Evolutionary conservation across 2,329 filamentous ascomycete species (phyloP), one percentile per base, ranked within the genome.

Genomic region (Myriosclerotinia duriaeana): DNA sequence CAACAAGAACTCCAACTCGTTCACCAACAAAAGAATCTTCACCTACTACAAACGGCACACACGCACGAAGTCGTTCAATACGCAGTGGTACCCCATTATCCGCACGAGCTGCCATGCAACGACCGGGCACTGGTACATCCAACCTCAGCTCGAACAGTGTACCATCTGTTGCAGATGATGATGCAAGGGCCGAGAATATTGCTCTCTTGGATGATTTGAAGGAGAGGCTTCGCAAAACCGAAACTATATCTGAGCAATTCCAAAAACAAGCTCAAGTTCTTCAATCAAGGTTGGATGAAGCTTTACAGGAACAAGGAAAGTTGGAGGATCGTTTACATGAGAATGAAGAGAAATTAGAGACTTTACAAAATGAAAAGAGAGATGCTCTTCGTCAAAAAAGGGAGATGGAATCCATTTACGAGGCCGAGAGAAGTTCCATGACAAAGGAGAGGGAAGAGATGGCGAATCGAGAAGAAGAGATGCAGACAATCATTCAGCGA

Each of bases 361-460:
- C 85, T 9, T 82, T 98, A 64, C 87, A 88, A 75, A 93, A 91
- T 74, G 92, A 96, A 75, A 93, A 95, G 80, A 87, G 91, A 73
- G 93, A 98, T 72, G 84, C 89, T 65, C 86, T 89, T 40, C 87
- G 93, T 70, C 90, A 96, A 78, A 91, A 92, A 75, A 87, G 94
- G 70, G 95, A 99, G 77, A 88, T 97, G 80, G 93, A 97, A 78
- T 88, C 89, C 70, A 93, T 96, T 71, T 96, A 97, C 77, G 94
- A 98, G 78, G 88, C 90, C 54, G 95, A 99, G 79, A 87, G 92
- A 70, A 91, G 89, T 75, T 87, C 91, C 65, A 90, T 94, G 80
- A 87, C 92, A 75, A 92, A 93, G 79, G 94, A 98, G 78, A 95
- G 96, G 80, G 93, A 97, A 71, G 92, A 96, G 73, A 89, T 93